A percentile compares a stretch with the other conserved stretches of the same genome.
These are phyloP conservation scores for Thielaviopsis punctulata DNA, from an alignment of 2,329 filamentous ascomycete species.

Conservation along the genomic window DNA sequence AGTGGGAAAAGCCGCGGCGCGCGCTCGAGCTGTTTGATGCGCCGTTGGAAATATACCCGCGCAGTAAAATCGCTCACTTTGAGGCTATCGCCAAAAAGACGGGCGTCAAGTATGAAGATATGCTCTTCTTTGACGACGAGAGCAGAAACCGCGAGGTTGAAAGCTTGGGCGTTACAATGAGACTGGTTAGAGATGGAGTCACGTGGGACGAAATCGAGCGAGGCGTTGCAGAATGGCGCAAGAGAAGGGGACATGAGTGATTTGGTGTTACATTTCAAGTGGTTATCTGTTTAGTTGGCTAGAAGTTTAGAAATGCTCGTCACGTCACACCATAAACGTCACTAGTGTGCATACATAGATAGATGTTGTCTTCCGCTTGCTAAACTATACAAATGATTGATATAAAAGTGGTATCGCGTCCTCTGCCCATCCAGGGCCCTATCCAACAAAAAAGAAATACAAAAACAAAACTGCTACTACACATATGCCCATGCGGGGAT, in stretches of 20 bases:
- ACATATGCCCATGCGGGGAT: neutral
- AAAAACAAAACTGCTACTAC: neutral
- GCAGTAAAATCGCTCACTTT: constrained; percentile 76
- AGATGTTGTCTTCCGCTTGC: no score
- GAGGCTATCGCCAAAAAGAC: constrained; percentile 53
- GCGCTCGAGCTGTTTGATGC: constrained; percentile 44
- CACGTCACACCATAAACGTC: neutral
- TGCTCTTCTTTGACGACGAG: constrained; percentile 96
- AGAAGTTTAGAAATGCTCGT: no score
- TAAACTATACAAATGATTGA: neutral
- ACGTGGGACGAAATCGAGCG: constrained; percentile 59
- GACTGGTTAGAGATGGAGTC: constrained; percentile 64
- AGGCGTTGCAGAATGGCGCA: constrained; percentile 68
- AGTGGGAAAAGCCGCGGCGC: constrained; percentile 21
- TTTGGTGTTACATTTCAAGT: neutral
- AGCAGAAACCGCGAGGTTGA: constrained; percentile 68
- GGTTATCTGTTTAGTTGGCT: no score
- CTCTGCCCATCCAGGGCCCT: neutral
- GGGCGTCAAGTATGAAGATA: constrained; percentile 57
- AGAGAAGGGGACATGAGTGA: constrained; percentile 38
- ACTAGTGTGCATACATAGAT: neutral
- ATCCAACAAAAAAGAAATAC: neutral
- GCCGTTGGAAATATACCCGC: constrained; percentile 49
- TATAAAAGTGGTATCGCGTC: constrained; percentile 8
- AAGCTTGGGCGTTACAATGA: constrained; percentile 66